These are phyloP conservation scores for Bjerkandera adusta DNA, from an alignment of 1,284 basidiomycete species.

Conservation along the genomic window DNA sequence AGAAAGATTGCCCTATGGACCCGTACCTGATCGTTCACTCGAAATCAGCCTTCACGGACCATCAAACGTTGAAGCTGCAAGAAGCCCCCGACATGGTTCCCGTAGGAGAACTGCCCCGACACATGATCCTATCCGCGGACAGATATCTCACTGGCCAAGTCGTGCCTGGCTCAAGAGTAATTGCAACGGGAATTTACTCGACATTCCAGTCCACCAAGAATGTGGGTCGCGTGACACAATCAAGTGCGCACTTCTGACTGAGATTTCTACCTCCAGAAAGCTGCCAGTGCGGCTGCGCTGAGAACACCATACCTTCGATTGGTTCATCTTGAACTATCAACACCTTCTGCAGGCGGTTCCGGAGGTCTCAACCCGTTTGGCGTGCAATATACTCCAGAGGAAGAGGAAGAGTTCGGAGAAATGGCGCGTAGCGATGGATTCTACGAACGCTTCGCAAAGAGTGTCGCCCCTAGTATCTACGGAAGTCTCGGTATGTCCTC, in stretches of 20 bases:
- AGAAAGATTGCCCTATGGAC: slow-evolving; percentile 93
- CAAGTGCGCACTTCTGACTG: not conserved
- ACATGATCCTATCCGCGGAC: slow-evolving; percentile 93
- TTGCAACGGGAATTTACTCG: slow-evolving; percentile 96
- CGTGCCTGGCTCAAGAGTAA: slow-evolving; percentile 91
- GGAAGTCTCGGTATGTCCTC: slow-evolving; percentile 78
- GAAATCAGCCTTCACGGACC: slow-evolving; percentile 93
- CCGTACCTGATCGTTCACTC: slow-evolving; percentile 97
- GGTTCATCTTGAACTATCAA: slow-evolving; percentile 88
- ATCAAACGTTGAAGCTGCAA: slow-evolving; percentile 96
- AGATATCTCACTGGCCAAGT: slow-evolving; percentile 88
- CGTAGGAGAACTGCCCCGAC: slow-evolving; percentile 95
- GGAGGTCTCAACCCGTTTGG: slow-evolving; percentile 76
- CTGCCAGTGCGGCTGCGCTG: slow-evolving; percentile 75
- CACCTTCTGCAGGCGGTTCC: slow-evolving; percentile 66
- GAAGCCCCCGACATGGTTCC: slow-evolving; percentile 99
- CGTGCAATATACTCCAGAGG: slow-evolving; percentile 88
- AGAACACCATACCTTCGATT: slow-evolving; percentile 95
- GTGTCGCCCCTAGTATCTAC: slow-evolving; percentile 97
- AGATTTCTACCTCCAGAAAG: slow-evolving; percentile 53
- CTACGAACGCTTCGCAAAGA: slow-evolving; percentile 92
- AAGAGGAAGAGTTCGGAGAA: slow-evolving; percentile 94
- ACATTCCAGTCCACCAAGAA: slow-evolving; percentile 89
- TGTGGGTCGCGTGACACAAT: slow-evolving; percentile 39
- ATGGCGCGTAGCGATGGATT: slow-evolving; percentile 89